Percentiles rank a stretch among this genome's conserved stretches.
Evolutionary conservation across 495 filamentous ascomycete genomes (phyloP).

Genomic region (Hypoxylon cercidicola): DNA sequence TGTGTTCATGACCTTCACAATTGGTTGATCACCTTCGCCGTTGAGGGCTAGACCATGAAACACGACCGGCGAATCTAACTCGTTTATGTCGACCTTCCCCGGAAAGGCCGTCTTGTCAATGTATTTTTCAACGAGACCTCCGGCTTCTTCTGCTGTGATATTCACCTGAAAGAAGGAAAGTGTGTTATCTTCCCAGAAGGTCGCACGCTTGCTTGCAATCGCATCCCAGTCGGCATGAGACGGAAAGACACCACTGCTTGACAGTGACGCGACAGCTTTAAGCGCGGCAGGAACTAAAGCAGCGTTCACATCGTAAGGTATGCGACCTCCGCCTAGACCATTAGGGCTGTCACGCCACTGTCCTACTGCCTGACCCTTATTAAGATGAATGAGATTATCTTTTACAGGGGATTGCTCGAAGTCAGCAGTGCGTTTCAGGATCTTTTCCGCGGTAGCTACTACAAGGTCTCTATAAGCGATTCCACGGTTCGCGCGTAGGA

Average conservation of each 20-base stretch:
- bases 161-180: conserved; percentile 67
- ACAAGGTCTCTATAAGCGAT: conserved; percentile 64
- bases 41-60: conserved; percentile 68
- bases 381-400: conserved; percentile 67
- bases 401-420: conserved; percentile 55
- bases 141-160: conserved; percentile 56
- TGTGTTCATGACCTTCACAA: conserved; percentile 70
- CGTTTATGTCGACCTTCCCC: conserved; percentile 54
- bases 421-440: conserved; percentile 65
- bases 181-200: conserved; percentile 71
- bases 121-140: conserved; percentile 59
- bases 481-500: conserved; percentile 60
- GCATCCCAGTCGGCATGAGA: conserved; percentile 58
- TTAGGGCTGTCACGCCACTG: conserved; percentile 71
- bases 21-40: conserved; percentile 59
- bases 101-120: conserved; percentile 53
- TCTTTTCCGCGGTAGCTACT: conserved; percentile 63
- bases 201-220: conserved; percentile 60
- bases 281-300: conserved; percentile 70
- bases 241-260: conserved; percentile 61
- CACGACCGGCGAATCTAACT: conserved; percentile 31
- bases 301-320: conserved; percentile 74
- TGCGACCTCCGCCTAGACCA: conserved; percentile 70
- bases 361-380: conserved; percentile 65
- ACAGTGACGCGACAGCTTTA: conserved; percentile 64